Base-by-base conservation (phyloP, 2,329 filamentous ascomycete genomes). In the Colletotrichum simmondsii region DNA sequence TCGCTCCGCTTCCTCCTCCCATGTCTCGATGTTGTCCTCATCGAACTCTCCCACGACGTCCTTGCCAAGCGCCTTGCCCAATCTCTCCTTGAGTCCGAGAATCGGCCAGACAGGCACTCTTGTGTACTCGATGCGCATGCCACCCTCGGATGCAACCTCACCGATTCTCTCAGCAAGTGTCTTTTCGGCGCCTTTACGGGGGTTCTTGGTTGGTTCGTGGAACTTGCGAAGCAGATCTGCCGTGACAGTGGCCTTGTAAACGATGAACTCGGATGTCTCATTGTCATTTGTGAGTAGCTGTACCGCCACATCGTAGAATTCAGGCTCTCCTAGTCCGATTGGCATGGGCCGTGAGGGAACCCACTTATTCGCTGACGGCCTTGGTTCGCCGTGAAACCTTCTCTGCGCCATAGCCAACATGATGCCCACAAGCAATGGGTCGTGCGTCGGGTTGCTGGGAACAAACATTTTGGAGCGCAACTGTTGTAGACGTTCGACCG, bases 381-480 rank as follows among this genome's bases (percentile, higher is more conserved):
- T 57, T 16, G 72, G 70, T 24, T 74, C 67, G 24, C 75, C 57
- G 76, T 91, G 90, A 69, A 88, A 88, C 59, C 87, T 84, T 10
- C 84, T 82, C 75, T 91, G 89, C 8, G 89, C 89, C 86, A 91
- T 88, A 59, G 87, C 86, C 14, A 91, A 75, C 69, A 91, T 86
- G 56, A 86, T 83, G 24, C 85, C 88, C 5, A 88, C 81, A 46
- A 90, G 82, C 69, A 88, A 86, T 0, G 86, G 81, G 75, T 91
- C 89, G 60, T 88, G 85, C 61, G 90, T 85, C 2, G 78, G 73
- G 61, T 90, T 83, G 3, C 80, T 77, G 0, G 89, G 89, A 4
- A 86, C 70, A 4, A 90, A 80, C 59, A 81, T 80, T 76, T 85
- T 88, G 5, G 85, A 83, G 1, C 88, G 84, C 16, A 88, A 77